These are phyloP conservation scores for Didymella keratinophila DNA, from an alignment of 2,329 filamentous ascomycete genomes.

Conservation along the genomic window DNA sequence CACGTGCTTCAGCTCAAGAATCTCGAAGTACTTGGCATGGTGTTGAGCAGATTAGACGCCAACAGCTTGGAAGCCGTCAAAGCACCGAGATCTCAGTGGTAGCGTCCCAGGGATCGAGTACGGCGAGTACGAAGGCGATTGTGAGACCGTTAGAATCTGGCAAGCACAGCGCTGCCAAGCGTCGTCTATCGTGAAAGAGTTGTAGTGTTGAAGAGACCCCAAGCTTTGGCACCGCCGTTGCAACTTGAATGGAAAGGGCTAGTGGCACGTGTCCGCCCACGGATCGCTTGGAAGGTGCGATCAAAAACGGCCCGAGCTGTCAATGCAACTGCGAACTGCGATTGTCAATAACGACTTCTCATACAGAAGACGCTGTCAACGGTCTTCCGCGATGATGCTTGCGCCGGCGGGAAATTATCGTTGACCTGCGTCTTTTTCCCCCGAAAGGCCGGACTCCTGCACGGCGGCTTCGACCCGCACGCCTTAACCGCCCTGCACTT, in stretches of 20 bases:
- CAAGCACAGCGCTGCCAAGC: slow-evolving; percentile 12
- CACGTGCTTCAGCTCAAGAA: slow-evolving; percentile 4
- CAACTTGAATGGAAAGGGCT: slow-evolving; percentile 1
- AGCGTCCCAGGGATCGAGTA: background rate
- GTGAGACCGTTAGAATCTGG: background rate
- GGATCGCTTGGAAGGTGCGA: background rate
- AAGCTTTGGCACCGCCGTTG: slow-evolving; percentile 11
- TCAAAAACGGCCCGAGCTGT: slow-evolving; percentile 5
- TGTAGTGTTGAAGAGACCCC: slow-evolving; percentile 3
- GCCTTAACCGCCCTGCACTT: slow-evolving; percentile 17
- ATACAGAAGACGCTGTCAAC: slow-evolving; percentile 1
- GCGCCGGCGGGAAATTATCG: slow-evolving; percentile 15
- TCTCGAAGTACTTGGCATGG: slow-evolving; percentile 17
- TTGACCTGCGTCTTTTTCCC: slow-evolving; percentile 5
- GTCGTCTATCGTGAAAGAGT: background rate
- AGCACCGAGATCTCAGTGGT: slow-evolving; percentile 10
- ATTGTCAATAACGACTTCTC: slow-evolving; percentile 8
- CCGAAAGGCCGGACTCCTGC: slow-evolving; percentile 14
- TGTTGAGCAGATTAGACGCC: slow-evolving; percentile 16
- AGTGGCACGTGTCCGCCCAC: background rate
- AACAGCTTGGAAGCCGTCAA: slow-evolving; percentile 12
- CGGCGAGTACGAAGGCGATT: background rate
- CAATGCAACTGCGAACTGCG: slow-evolving; percentile 4
- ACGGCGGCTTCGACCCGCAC: slow-evolving; percentile 14
- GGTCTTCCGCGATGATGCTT: slow-evolving; percentile 11